phyloP scores from a whole-genome alignment of 192 early-diverging fungal species.

The Allomyces arbusculus region DNA sequence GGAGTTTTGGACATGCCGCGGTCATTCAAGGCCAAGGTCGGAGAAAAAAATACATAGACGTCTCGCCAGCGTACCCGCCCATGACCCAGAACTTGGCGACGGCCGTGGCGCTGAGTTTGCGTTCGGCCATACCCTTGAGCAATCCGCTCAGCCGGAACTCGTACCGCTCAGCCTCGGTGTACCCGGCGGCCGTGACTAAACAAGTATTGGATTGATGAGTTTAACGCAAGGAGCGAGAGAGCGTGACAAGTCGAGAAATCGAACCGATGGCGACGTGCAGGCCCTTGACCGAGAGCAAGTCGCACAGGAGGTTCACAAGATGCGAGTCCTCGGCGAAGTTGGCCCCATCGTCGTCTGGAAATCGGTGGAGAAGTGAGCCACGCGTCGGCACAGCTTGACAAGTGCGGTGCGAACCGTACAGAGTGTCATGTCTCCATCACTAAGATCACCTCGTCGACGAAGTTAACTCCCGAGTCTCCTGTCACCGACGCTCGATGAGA shows the following conservation, averaged over 20 bases:
- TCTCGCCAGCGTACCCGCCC: slow-evolving; percentile 12
- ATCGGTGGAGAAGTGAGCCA: too few relatives aligned
- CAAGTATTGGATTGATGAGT: too few relatives aligned
- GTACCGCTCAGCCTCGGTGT: slow-evolving; percentile 47
- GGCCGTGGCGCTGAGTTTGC: slow-evolving; percentile 20
- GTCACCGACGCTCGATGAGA: too few relatives aligned
- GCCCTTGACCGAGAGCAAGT: slow-evolving; percentile 30
- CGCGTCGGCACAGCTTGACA: too few relatives aligned
- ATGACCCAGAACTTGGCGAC: slow-evolving; percentile 56
- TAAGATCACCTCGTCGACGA: slow-evolving; percentile 1
- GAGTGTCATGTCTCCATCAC: slow-evolving; percentile 84
- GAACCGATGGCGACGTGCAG: slow-evolving; percentile 46
- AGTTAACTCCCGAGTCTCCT: not conserved
- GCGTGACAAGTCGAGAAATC: too few relatives aligned
- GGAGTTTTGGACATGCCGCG: not conserved
- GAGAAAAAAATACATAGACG: too few relatives aligned
- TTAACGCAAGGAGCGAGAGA: too few relatives aligned
- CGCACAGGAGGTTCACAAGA: slow-evolving; percentile 44
- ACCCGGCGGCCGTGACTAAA: slow-evolving; percentile 72
- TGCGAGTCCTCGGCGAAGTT: slow-evolving; percentile 51
- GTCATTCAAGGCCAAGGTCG: not conserved
- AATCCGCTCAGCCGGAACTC: slow-evolving; percentile 58
- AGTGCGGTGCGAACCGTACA: slow-evolving; percentile 7
- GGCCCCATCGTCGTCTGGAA: slow-evolving; percentile 48
- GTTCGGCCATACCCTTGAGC: slow-evolving; percentile 33